A percentile compares a stretch with the other conserved stretches of the same genome.
Evolutionary conservation across 2,329 filamentous ascomycete species (phyloP).

Genomic region (Arthroderma sp.): DNA sequence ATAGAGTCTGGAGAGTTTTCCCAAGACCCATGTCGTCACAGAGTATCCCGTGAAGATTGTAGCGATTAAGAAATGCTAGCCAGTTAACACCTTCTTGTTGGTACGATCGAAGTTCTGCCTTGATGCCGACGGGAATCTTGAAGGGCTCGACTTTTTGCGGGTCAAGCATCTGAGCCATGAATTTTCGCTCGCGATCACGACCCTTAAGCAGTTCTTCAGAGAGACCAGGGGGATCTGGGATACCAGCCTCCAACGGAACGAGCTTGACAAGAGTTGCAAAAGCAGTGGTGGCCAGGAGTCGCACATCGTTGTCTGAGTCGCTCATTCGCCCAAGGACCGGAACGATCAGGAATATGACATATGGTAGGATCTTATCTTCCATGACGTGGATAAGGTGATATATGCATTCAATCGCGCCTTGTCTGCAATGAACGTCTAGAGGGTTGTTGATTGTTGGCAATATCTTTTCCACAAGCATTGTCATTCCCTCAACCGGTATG

Average conservation of each 20-base stretch:
- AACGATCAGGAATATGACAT: slow-evolving; percentile 97
- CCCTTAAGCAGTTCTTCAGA: slow-evolving; percentile 79
- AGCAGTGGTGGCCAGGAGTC: slow-evolving; percentile 86
- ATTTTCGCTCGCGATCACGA: slow-evolving; percentile 85
- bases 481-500: slow-evolving; percentile 90
- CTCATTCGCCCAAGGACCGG: slow-evolving; percentile 96
- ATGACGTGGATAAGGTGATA: slow-evolving; percentile 97
- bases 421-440: slow-evolving; percentile 72
- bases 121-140: slow-evolving; percentile 87
- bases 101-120: slow-evolving; percentile 89
- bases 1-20: slow-evolving; percentile 93
- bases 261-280: slow-evolving; percentile 96
- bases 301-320: slow-evolving; percentile 90
- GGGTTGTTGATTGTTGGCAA: slow-evolving; percentile 85
- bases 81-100: slow-evolving; percentile 99
- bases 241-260: slow-evolving; percentile 90
- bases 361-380: slow-evolving; percentile 90
- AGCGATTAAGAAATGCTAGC: slow-evolving; percentile 95
- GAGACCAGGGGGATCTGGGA: slow-evolving; percentile 87
- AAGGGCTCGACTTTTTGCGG: slow-evolving; percentile 94
- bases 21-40: slow-evolving; percentile 99
- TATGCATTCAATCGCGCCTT: slow-evolving; percentile 87
- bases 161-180: slow-evolving; percentile 91
- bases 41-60: slow-evolving; percentile 93
- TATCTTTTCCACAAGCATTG: slow-evolving; percentile 83